A percentile compares a stretch with the other conserved stretches of the same genome.
Conservation (phyloP, 2,329 filamentous ascomycete genomes). For the Fusarium coffeatum region DNA sequence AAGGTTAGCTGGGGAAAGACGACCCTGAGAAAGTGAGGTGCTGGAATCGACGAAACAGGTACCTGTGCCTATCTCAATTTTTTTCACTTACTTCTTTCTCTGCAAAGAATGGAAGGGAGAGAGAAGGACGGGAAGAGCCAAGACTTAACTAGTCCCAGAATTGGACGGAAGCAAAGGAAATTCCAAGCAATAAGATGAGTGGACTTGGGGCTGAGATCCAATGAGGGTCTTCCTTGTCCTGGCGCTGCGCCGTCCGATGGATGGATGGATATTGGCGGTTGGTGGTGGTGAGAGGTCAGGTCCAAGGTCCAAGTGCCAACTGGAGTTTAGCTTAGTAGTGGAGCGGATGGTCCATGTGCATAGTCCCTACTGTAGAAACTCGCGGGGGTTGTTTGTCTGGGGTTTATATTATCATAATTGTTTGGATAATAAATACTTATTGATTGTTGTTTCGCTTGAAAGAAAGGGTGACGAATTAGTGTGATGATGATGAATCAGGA, state of each 20-base stretch:
- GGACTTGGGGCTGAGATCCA: slow-evolving; percentile 28
- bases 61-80: neutral
- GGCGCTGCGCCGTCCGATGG: slow-evolving; percentile 31
- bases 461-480: neutral
- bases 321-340: slow-evolving; percentile 21
- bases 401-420: neutral
- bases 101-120: slow-evolving; percentile 21
- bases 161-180: slow-evolving; percentile 20
- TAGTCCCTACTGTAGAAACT: slow-evolving; percentile 3
- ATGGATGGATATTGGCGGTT: slow-evolving; percentile 24
- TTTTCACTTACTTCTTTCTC: neutral
- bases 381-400: slow-evolving; percentile 14
- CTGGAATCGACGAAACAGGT: slow-evolving; percentile 5
- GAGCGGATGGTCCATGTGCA: slow-evolving; percentile 5
- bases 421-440: neutral
- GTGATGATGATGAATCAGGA: neutral
- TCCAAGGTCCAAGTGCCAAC: slow-evolving; percentile 26
- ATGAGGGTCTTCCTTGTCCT: slow-evolving; percentile 19
- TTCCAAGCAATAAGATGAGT: slow-evolving; percentile 34
- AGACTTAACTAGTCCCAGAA: slow-evolving; percentile 29
- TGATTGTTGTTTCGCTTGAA: slow-evolving; percentile 1
- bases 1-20: slow-evolving; percentile 20
- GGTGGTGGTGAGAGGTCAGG: slow-evolving; percentile 13
- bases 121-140: slow-evolving; percentile 21
- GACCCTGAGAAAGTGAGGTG: slow-evolving; percentile 27